Conservation (phyloP, 441 rosid genomes). For the Eutrema salsugineum region DNA sequence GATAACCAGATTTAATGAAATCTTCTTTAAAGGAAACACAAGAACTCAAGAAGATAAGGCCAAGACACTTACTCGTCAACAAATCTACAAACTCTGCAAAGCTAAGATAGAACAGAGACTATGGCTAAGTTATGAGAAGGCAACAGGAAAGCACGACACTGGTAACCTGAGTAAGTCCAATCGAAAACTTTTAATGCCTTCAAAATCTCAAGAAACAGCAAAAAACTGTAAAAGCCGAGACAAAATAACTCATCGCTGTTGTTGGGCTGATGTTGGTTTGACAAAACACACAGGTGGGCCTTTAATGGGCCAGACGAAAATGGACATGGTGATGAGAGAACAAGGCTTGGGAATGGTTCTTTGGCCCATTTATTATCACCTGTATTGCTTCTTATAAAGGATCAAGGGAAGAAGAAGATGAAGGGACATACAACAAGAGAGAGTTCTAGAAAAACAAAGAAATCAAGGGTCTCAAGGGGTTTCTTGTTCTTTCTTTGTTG, state of each 20-base stretch:
- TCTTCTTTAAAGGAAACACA: background rate
- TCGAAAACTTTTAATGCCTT: background rate
- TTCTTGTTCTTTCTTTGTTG: too few relatives aligned
- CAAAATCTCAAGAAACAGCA: slow-evolving; percentile 3
- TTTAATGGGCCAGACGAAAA: too few relatives aligned
- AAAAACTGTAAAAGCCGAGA: background rate
- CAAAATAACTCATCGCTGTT: slow-evolving; percentile 7
- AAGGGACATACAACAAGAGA: too few relatives aligned
- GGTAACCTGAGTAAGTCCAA: slow-evolving; percentile 13
- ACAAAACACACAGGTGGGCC: too few relatives aligned
- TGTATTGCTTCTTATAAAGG: too few relatives aligned
- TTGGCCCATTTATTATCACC: too few relatives aligned
- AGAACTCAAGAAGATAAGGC: slow-evolving; percentile 12
- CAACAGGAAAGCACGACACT: slow-evolving; percentile 9
- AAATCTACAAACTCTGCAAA: slow-evolving; percentile 11
- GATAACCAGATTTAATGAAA: background rate
- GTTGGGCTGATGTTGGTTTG: too few relatives aligned
- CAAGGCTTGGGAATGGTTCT: too few relatives aligned
- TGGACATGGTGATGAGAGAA: too few relatives aligned
- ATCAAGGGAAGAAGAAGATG: too few relatives aligned
- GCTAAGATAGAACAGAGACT: slow-evolving; percentile 5
- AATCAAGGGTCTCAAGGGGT: too few relatives aligned
- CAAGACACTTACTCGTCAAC: slow-evolving; percentile 1
- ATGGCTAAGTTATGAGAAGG: background rate
- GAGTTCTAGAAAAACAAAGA: too few relatives aligned